Percentiles rank a stretch among this genome's conserved stretches.
These are phyloP conservation scores for Huntiella abstrusa DNA, from an alignment of 2,329 filamentous ascomycete genomes.

Conservation along the genomic window DNA sequence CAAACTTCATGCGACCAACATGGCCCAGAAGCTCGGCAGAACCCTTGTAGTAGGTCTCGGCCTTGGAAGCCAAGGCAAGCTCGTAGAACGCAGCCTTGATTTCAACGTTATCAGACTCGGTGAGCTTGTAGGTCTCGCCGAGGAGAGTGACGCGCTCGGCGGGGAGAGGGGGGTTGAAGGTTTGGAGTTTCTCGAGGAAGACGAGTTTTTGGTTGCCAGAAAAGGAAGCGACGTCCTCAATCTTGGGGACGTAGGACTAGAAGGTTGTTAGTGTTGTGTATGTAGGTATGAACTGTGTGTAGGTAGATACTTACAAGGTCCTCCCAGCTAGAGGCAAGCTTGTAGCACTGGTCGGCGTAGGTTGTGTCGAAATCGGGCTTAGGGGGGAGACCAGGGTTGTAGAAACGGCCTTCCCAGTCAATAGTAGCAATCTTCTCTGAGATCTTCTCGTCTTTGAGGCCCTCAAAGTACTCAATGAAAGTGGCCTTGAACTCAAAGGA, in stretches of 20 bases:
- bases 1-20: slow-evolving; percentile 95
- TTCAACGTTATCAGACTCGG: slow-evolving; percentile 67
- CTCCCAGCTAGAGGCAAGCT: slow-evolving; percentile 67
- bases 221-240: slow-evolving; percentile 53
- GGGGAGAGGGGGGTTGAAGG: slow-evolving; percentile 43
- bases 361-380: slow-evolving; percentile 85
- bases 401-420: slow-evolving; percentile 84
- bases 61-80: slow-evolving; percentile 58
- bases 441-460: slow-evolving; percentile 40
- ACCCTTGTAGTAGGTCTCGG: slow-evolving; percentile 47
- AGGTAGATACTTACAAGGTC: slow-evolving; percentile 27
- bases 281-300: slow-evolving; percentile 7
- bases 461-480: slow-evolving; percentile 65
- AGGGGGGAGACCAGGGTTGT: slow-evolving; percentile 68
- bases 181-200: slow-evolving; percentile 65
- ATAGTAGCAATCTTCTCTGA: slow-evolving; percentile 49
- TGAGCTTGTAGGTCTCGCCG: slow-evolving; percentile 55
- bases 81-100: slow-evolving; percentile 63
- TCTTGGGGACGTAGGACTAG: slow-evolving; percentile 41
- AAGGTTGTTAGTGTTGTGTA: neutral
- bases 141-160: slow-evolving; percentile 49
- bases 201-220: slow-evolving; percentile 79
- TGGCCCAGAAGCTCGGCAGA: slow-evolving; percentile 57
- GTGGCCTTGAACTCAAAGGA: slow-evolving; percentile 88
- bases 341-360: slow-evolving; percentile 70